Evolutionary conservation across 2,329 filamentous ascomycete genomes (phyloP).

Genomic region (Zasmidium cellare): DNA sequence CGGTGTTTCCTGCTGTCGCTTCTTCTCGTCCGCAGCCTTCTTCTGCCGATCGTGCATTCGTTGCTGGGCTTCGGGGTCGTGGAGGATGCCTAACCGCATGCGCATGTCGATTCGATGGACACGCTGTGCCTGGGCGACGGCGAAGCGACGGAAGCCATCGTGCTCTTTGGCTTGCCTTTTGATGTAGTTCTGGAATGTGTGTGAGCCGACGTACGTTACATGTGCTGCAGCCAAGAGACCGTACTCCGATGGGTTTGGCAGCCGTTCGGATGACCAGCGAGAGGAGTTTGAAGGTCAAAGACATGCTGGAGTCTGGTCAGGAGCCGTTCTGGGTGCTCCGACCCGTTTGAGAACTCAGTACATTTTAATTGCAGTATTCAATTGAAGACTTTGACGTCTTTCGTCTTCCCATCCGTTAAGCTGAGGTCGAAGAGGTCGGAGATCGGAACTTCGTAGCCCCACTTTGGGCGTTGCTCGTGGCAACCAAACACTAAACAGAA

Average conservation of each 20-base stretch:
- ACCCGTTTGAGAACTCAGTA: slow-evolving; percentile 2
- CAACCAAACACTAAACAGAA: neutral
- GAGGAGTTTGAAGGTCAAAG: slow-evolving; percentile 65
- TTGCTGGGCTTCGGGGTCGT: slow-evolving; percentile 59
- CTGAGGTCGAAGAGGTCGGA: no score
- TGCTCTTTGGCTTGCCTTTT: slow-evolving; percentile 69
- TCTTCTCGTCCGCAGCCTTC: slow-evolving; percentile 56
- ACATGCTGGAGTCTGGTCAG: slow-evolving; percentile 46
- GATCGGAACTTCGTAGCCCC: no score
- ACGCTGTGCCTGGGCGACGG: slow-evolving; percentile 62
- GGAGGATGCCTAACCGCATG: slow-evolving; percentile 64
- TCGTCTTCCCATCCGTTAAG: no score
- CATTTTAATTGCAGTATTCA: slow-evolving; percentile 13
- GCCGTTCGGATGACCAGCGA: slow-evolving; percentile 65
- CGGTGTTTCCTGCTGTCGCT: slow-evolving; percentile 51
- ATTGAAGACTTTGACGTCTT: no score
- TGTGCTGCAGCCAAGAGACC: slow-evolving; percentile 27
- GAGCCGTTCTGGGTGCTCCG: slow-evolving; percentile 4
- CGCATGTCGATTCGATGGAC: slow-evolving; percentile 69
- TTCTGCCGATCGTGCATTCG: slow-evolving; percentile 54
- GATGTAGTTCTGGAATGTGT: slow-evolving; percentile 58
- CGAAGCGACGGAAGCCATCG: slow-evolving; percentile 63
- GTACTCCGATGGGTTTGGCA: slow-evolving; percentile 68
- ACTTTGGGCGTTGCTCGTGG: neutral
- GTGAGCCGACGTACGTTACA: neutral